Base-by-base conservation (phyloP, 371 early-diverging fungal genomes). In the Rhizopus arrhizus region DNA sequence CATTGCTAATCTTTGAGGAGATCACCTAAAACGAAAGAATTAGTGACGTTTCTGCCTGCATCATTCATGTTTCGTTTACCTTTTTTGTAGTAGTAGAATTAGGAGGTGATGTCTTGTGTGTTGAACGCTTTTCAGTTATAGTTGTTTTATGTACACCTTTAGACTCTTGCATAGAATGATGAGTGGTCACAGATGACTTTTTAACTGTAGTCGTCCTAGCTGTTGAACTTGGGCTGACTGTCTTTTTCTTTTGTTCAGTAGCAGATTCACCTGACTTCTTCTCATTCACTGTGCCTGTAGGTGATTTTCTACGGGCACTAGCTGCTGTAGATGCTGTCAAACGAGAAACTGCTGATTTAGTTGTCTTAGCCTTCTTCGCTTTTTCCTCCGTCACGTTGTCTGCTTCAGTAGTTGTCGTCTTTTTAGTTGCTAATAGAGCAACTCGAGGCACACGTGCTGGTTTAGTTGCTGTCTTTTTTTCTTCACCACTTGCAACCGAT, bases 301-400 rank as follows among this genome's bases (percentile, higher is more conserved):
- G 46, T 34, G 58, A n/a, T 58, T 64, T 69, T 50, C 55, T 67
- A 35, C 65, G 61, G 45, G 65, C 62, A 58, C 65, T 64, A 16
- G 65, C 59, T 36, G 55, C 62, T 55, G 65, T 65, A 45, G 65
- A 62, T 22, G 69, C 62, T 47, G 69, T 62, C 50, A 65, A 59
- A 45, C 69, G 34, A 52, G 69, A 71, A 22, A 62, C 62, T 28
- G 65, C 38, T 29, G 71, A 64, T 53, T 51, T 52, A 9, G 64
- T 52, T 3, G 61, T 38, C 10, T 31, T 52, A 5, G 41, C 31
- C 45, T 65, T 65, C 43, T 61, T 61, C 47, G 53, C 32, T 28
- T 52, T 60, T 41, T 61, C 61, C 43, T 62, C 58, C 41, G 58
- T 49, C 45, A 12, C 12, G 29, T 57, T 36, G 11, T 59, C 50